Percentiles rank a stretch among this genome's conserved stretches.
Evolutionary conservation across 371 early-diverging fungal genomes (phyloP).

Genomic region (Mucor mucedo): DNA sequence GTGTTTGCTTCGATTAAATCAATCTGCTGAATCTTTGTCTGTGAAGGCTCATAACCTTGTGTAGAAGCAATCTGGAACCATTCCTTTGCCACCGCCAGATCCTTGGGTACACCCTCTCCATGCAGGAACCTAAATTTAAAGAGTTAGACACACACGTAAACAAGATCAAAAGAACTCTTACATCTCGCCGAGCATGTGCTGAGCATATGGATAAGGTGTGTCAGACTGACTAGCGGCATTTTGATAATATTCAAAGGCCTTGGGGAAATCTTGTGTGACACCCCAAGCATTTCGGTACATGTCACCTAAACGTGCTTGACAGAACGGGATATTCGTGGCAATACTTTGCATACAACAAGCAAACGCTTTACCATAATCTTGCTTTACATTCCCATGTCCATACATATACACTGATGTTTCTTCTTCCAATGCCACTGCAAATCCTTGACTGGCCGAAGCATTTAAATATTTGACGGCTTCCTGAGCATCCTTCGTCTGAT

Average conservation of each 20-base stretch:
- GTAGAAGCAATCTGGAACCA: constrained; percentile 54
- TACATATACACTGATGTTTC: constrained; percentile 39
- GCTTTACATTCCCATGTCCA: constrained; percentile 30
- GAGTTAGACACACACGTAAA: not conserved
- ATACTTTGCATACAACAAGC: constrained; percentile 32
- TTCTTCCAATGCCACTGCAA: constrained; percentile 49
- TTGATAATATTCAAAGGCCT: constrained; percentile 50
- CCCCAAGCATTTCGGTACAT: constrained; percentile 49
- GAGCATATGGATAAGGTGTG: constrained; percentile 47
- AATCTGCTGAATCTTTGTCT: constrained; percentile 36
- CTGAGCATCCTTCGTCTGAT: constrained; percentile 12
- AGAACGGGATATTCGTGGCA: constrained; percentile 37
- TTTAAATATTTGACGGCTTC: constrained; percentile 44
- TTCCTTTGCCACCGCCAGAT: constrained; percentile 48
- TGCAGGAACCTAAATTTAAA: constrained; percentile 39
- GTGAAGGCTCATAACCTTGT: constrained; percentile 52
- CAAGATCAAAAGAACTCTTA: constrained; percentile 16
- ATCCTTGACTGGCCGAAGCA: constrained; percentile 46
- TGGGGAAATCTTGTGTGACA: constrained; percentile 41
- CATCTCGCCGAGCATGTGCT: constrained; percentile 58
- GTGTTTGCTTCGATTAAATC: constrained; percentile 18
- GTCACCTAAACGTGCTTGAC: constrained; percentile 51
- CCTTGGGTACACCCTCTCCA: constrained; percentile 54
- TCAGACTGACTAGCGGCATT: constrained; percentile 50
- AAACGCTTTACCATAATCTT: constrained; percentile 39